A percentile compares a stretch with the other conserved stretches of the same genome.
These are phyloP conservation scores for Cladobotryum mycophilum DNA, from an alignment of 2,329 filamentous ascomycete genomes.

Conservation along the genomic window DNA sequence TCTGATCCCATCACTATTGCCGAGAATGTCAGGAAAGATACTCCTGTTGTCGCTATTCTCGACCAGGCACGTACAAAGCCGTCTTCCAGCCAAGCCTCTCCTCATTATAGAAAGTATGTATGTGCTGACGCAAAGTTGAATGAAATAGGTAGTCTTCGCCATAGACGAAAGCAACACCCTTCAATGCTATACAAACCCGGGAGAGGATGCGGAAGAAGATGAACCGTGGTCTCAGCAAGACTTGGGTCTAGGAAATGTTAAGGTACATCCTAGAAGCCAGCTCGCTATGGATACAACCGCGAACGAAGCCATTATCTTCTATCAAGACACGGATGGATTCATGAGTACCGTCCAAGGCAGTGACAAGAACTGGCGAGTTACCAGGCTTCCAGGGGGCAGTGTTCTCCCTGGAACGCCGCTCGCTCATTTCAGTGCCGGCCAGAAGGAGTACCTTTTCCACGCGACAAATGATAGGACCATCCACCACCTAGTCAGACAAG, in stretches of 20 bases:
- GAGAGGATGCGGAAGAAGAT: background rate
- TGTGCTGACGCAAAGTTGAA: too few relatives aligned
- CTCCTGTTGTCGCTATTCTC: background rate
- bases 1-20: background rate
- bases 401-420: background rate
- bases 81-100: too few relatives aligned
- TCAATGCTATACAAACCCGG: background rate
- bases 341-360: background rate
- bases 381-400: background rate
- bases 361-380: background rate
- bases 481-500: background rate
- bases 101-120: background rate
- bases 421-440: background rate
- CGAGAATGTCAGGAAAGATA: background rate
- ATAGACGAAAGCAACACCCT: background rate
- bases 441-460: background rate
- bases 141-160: conserved; percentile 1
- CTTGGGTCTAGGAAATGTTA: background rate
- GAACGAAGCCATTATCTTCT: background rate
- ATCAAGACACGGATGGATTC: background rate
- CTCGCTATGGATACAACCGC: background rate
- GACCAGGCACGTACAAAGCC: background rate
- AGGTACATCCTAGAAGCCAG: background rate
- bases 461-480: background rate
- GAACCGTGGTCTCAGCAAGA: background rate